phyloP scores from a whole-genome alignment of 768 basidiomycete genomes.

The Boletales sp. region DNA sequence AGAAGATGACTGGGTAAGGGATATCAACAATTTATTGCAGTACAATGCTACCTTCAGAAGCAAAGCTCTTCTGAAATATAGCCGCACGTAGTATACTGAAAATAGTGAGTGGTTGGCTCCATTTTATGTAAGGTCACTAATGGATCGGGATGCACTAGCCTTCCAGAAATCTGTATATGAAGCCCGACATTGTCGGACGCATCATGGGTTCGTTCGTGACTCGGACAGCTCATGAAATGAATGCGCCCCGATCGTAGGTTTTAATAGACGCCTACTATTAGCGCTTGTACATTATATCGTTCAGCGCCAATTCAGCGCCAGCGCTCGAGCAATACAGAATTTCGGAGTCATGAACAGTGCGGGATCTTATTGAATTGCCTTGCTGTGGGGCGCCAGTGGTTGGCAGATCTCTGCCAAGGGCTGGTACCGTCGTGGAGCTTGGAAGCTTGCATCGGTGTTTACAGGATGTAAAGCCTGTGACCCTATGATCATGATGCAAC shows the following conservation, averaged over 20 bases:
- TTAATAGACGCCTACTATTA: neutral
- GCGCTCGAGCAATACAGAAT: neutral
- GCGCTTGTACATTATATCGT: neutral
- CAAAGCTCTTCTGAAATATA: slow-evolving; percentile 78
- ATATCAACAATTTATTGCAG: slow-evolving; percentile 91
- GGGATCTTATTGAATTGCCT: neutral
- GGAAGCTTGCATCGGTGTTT: too few species aligned
- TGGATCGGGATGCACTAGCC: neutral
- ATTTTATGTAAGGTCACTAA: neutral
- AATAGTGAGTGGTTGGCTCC: slow-evolving; percentile 11
- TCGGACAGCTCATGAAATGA: neutral
- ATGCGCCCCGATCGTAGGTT: slow-evolving; percentile 3
- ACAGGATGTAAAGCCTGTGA: too few species aligned
- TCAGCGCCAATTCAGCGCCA: neutral
- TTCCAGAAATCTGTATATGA: neutral
- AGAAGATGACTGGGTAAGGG: slow-evolving; percentile 94
- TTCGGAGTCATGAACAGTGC: neutral
- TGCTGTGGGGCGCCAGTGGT: neutral
- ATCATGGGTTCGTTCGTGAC: too few species aligned
- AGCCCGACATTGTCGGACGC: neutral
- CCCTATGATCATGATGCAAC: too few species aligned
- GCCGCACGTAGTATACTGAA: slow-evolving; percentile 37
- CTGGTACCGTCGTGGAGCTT: neutral
- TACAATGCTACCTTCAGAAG: slow-evolving; percentile 94
- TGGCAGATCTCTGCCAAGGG: neutral